Evolutionary conservation across 129 eudicot genomes (phyloP).

Genomic region (Escallonia rubra): DNA sequence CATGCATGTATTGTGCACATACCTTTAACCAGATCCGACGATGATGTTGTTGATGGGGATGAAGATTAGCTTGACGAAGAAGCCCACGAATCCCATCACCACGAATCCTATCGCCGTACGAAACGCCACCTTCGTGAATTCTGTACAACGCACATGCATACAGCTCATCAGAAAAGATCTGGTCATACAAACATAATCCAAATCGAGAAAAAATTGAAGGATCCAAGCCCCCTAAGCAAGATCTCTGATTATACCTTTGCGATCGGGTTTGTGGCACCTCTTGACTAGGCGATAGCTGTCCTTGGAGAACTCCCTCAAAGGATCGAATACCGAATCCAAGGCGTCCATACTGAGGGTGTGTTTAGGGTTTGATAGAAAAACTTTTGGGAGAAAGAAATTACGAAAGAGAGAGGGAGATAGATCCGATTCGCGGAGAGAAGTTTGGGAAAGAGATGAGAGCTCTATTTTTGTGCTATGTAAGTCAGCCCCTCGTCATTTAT

Average conservation of each 20-base stretch:
- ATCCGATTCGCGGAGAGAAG: neutral
- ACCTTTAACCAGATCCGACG: constrained; percentile 76
- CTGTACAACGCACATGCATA: constrained; percentile 15
- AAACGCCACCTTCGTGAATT: constrained; percentile 89
- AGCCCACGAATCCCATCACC: constrained; percentile 98
- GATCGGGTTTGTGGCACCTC: constrained; percentile 93
- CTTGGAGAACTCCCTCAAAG: constrained; percentile 82
- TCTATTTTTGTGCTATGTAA: no score
- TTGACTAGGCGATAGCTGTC: constrained; percentile 90
- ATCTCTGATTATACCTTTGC: constrained; percentile 47
- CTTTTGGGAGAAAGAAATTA: neutral
- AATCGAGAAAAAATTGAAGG: neutral
- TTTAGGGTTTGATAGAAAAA: no score
- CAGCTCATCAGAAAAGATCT: neutral
- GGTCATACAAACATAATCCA: neutral
- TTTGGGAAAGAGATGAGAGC: no score
- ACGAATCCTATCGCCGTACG: constrained; percentile 96
- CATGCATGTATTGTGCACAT: neutral
- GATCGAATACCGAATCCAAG: constrained; percentile 76
- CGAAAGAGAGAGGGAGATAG: neutral
- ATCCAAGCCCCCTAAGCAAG: neutral
- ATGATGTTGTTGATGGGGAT: constrained; percentile 96
- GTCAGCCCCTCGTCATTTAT: no score
- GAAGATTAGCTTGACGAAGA: constrained; percentile 91
- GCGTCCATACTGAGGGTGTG: constrained; percentile 45